A percentile compares a stretch with the other conserved stretches of the same genome.
phyloP scores from a whole-genome alignment of 2,329 filamentous ascomycete species.

The Sporothrix pseudoabietina region DNA sequence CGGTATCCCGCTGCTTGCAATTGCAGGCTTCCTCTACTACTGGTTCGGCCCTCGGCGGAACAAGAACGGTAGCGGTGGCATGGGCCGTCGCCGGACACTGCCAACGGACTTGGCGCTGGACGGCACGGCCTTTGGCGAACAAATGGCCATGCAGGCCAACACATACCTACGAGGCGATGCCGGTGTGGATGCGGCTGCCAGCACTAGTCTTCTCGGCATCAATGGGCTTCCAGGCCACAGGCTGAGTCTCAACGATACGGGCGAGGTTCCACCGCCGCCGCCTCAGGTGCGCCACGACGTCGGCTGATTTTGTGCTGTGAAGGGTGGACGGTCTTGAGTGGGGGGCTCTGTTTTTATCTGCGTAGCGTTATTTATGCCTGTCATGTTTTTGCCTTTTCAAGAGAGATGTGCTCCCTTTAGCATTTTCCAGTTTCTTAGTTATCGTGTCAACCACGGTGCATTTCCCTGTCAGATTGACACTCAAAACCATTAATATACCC shows the following conservation, averaged over 20 bases:
- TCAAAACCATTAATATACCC: neutral
- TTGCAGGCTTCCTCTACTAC: neutral
- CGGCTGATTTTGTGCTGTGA: neutral
- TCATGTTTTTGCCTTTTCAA: neutral
- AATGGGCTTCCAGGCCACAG: neutral
- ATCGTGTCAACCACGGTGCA: neutral
- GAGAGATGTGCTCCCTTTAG: neutral
- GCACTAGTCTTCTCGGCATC: neutral
- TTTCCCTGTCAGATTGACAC: neutral
- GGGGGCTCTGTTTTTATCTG: neutral
- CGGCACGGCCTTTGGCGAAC: slow-evolving; percentile 25
- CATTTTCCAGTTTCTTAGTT: neutral
- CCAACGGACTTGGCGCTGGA: slow-evolving; percentile 23
- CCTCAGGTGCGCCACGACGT: slow-evolving; percentile 6
- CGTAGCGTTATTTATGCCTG: neutral
- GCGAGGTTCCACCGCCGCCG: slow-evolving; percentile 19
- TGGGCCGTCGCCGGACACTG: neutral
- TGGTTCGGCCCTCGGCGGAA: slow-evolving; percentile 1
- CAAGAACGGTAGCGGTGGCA: neutral
- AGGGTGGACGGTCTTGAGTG: neutral
- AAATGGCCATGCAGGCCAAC: slow-evolving; percentile 20
- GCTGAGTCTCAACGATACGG: neutral
- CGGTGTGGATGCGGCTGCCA: neutral
- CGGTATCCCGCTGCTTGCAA: slow-evolving; percentile 15
- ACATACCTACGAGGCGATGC: neutral